Percentiles rank a stretch among this genome's conserved stretches.
Evolutionary conservation across 2,329 filamentous ascomycete genomes (phyloP).

Genomic region (Orbilia oligospora): DNA sequence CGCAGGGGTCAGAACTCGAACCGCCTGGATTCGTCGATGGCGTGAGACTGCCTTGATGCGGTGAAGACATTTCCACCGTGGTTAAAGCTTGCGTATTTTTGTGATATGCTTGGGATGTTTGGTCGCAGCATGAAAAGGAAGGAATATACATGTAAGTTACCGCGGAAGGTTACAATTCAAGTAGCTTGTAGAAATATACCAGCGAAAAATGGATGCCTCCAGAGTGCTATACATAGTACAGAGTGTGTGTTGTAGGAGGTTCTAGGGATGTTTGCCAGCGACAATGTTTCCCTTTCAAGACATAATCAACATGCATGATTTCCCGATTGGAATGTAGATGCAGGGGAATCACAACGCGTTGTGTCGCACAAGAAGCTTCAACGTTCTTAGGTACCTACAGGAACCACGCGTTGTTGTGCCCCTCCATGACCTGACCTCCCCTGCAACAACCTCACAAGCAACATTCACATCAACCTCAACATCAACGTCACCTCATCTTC

Average conservation of each 20-base stretch:
- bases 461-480: conserved; percentile 5
- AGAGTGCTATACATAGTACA: too few species aligned
- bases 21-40: conserved; percentile 6
- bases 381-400: conserved; percentile 5
- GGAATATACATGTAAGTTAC: too few species aligned
- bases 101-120: not conserved
- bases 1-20: conserved; percentile 1
- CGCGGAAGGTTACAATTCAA: not conserved
- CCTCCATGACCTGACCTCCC: not conserved
- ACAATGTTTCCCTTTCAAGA: conserved; percentile 9
- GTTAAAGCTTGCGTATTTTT: conserved; percentile 12
- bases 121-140: not conserved
- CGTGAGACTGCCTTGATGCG: conserved; percentile 1
- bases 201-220: too few species aligned
- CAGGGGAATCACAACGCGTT: conserved; percentile 25
- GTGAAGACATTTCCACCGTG: conserved; percentile 10
- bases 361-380: conserved; percentile 27
- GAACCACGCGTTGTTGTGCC: conserved; percentile 59
- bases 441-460: conserved; percentile 13
- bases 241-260: conserved; percentile 23
- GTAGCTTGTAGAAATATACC: too few species aligned
- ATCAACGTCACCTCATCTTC: conserved; percentile 13
- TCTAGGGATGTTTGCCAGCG: conserved; percentile 6
- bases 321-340: conserved; percentile 22
- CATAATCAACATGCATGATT: conserved; percentile 8